Percentiles rank a stretch among this genome's conserved stretches.
These are phyloP conservation scores for Bipolaris victoriae DNA, from an alignment of 2,329 filamentous ascomycete genomes.

Conservation along the genomic window DNA sequence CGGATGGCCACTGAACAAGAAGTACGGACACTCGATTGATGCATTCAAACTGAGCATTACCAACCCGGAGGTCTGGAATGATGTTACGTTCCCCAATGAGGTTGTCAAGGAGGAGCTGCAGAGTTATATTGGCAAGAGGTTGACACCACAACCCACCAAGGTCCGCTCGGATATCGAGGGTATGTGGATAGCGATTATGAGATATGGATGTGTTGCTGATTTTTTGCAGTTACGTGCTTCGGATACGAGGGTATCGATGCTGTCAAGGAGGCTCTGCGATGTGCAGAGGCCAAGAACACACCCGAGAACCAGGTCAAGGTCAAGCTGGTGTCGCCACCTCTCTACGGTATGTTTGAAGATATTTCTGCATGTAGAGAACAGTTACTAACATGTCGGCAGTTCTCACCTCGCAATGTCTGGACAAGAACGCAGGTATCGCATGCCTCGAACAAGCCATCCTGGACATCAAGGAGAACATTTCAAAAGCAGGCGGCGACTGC, in stretches of 20 bases:
- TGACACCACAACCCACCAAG: conserved; percentile 98
- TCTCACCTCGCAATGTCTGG: conserved; percentile 90
- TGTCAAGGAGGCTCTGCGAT: conserved; percentile 89
- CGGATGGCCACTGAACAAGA: conserved; percentile 96
- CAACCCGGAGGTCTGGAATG: conserved; percentile 95
- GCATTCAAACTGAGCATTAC: conserved; percentile 99
- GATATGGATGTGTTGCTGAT: conserved; percentile 14
- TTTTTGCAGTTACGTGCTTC: conserved; percentile 51
- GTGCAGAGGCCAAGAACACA: conserved; percentile 91
- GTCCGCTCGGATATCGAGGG: conserved; percentile 92
- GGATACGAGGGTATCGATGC: conserved; percentile 98
- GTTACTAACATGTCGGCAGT: conserved; percentile 56
- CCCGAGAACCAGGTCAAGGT: conserved; percentile 95
- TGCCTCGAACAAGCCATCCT: conserved; percentile 87
- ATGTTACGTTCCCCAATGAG: conserved; percentile 85
- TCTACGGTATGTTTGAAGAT: conserved; percentile 63
- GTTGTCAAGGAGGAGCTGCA: conserved; percentile 87
- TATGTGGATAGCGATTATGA: conserved; percentile 68
- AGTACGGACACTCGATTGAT: conserved; percentile 94
- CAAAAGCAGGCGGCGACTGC: conserved; percentile 76
- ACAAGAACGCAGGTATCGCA: conserved; percentile 86
- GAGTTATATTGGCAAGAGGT: conserved; percentile 93
- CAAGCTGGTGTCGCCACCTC: conserved; percentile 93
- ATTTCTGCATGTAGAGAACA: background rate
- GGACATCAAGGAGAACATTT: conserved; percentile 83